Conservation (phyloP, 2,329 filamentous ascomycete genomes). For the Hymenoscyphus infarciens region DNA sequence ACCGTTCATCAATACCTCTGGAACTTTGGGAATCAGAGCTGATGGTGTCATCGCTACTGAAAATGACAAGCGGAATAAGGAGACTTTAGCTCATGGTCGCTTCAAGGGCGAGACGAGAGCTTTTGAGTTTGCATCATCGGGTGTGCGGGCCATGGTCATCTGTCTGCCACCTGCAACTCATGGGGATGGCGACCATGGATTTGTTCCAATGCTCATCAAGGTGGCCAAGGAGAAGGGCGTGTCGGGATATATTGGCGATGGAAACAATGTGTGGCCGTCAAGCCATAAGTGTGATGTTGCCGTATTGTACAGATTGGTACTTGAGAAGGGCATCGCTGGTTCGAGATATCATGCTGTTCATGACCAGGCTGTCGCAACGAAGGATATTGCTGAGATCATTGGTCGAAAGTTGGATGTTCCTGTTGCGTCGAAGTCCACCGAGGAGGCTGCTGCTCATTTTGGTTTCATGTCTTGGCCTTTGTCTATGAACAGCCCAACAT, state of each 20-base stretch:
- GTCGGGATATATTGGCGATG: slow-evolving; percentile 38
- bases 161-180: slow-evolving; percentile 39
- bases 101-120: neutral
- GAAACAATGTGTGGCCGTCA: slow-evolving; percentile 38
- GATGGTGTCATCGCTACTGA: neutral
- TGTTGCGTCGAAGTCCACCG: slow-evolving; percentile 29
- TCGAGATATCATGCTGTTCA: slow-evolving; percentile 38
- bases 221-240: slow-evolving; percentile 33
- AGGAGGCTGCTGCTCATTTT: slow-evolving; percentile 34
- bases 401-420: slow-evolving; percentile 37
- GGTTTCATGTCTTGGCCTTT: slow-evolving; percentile 28
- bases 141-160: slow-evolving; percentile 37
- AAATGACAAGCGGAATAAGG: neutral
- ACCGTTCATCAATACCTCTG: slow-evolving; percentile 39
- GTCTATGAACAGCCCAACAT: slow-evolving; percentile 34
- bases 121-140: slow-evolving; percentile 29
- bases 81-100: neutral
- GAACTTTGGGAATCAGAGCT: slow-evolving; percentile 27
- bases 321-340: slow-evolving; percentile 38
- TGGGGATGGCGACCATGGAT: slow-evolving; percentile 35
- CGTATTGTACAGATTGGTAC: neutral
- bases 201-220: slow-evolving; percentile 31
- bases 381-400: slow-evolving; percentile 37
- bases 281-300: slow-evolving; percentile 41
- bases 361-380: slow-evolving; percentile 37